Evolutionary conservation across 2,329 filamentous ascomycete species (phyloP), one percentile per base, ranked within the genome.

Genomic region (Tolypocladium cylindrosporum): DNA sequence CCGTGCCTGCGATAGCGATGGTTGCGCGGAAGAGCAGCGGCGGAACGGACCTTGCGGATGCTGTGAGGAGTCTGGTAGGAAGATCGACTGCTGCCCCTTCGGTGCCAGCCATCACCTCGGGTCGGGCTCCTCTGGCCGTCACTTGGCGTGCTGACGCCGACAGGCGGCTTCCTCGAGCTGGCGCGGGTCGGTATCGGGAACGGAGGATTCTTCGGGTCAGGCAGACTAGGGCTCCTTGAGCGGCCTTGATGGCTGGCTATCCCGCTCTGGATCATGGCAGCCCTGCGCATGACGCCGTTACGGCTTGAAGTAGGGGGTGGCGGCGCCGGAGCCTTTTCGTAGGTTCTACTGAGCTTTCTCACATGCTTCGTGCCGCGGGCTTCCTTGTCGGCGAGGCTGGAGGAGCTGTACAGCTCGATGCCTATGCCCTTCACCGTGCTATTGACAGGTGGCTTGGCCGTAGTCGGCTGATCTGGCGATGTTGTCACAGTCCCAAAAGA

Each of bases 161-260:
- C 73, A 0, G 85, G 82, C 27, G 87, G 81, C 66, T 88, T 86
- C 60, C 91, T 85, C 7, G 92, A 99, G 72, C 93, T 97, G 37
- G 90, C 89, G 58, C 94, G 81, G 3, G 87, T 87, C 0, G 94
- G 94, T 8, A 99, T 96, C 0, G 94, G 92, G 76, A 96, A 97
- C 0, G 94, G 94, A 36, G 94, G 92, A 56, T 84, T 79, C 37
- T 71, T 75, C 57, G 76, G 60, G 60, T 85, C 90, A 55, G 77
- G 79, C 56, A 84, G 72, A 69, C 80, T 90, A 54, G 87, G 86
- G 67, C 85, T 91, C 60, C 83, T 76, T 11, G 86, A 79, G 41
- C 84, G 81, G 53, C 79, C 76, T 59, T 81, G 80, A 63, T 93
- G 89, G 13, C 84, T 85, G 34, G 82, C 83, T 56, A 90, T 87